phyloP scores from a whole-genome alignment of 106 monocot genomes.

The Cymbidium sinense region DNA sequence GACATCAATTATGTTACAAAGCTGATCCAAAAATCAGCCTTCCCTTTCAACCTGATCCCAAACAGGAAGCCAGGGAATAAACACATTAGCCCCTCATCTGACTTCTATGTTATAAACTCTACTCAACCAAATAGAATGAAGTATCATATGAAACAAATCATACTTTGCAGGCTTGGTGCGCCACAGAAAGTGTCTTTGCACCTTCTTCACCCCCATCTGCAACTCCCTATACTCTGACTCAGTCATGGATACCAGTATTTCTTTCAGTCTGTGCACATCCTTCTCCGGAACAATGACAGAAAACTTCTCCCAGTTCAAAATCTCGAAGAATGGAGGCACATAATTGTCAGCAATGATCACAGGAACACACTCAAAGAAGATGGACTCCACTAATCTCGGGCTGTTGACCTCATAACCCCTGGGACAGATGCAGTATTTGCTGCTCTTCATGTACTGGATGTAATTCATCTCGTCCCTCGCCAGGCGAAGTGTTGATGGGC shows the following conservation, averaged over 20 bases:
- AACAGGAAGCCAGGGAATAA: too few relatives aligned
- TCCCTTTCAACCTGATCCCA: too few relatives aligned
- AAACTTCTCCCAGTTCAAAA: slow-evolving; percentile 56
- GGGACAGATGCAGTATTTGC: slow-evolving; percentile 63
- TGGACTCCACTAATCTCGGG: slow-evolving; percentile 41
- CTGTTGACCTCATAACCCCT: slow-evolving; percentile 56
- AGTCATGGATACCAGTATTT: slow-evolving; percentile 34
- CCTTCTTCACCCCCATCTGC: slow-evolving; percentile 41
- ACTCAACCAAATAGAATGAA: slow-evolving; percentile 51
- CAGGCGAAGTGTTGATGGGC: slow-evolving; percentile 13
- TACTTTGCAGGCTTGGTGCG: slow-evolving; percentile 35
- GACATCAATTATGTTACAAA: too few relatives aligned
- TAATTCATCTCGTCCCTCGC: slow-evolving; percentile 21
- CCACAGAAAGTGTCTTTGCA: slow-evolving; percentile 59
- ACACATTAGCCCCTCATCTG: slow-evolving; percentile 15
- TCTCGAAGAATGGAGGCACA: slow-evolving; percentile 53
- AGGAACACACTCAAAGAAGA: slow-evolving; percentile 57
- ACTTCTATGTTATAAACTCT: slow-evolving; percentile 32
- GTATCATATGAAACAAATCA: slow-evolving; percentile 58
- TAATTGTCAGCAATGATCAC: slow-evolving; percentile 62
- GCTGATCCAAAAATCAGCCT: too few relatives aligned
- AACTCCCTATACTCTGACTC: slow-evolving; percentile 24
- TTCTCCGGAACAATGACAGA: slow-evolving; percentile 36
- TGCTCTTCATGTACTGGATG: slow-evolving; percentile 39
- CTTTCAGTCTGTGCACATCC: slow-evolving; percentile 43